Evolutionary conservation across 352 stramenopile genomes (phyloP).

Genomic region (Thalassiosira tumida): DNA sequence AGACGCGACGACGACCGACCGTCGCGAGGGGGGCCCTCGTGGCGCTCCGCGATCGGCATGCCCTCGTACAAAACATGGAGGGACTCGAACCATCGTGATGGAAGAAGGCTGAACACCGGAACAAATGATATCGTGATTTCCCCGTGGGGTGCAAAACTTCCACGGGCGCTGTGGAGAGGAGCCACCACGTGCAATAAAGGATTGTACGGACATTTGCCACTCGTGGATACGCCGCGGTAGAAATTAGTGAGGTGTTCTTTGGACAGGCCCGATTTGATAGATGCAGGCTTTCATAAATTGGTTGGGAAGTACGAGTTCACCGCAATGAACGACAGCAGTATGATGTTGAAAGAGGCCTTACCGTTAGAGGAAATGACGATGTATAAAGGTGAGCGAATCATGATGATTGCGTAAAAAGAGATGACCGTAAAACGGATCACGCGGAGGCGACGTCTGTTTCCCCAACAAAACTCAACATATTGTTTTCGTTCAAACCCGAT

Average conservation of each 20-base stretch:
- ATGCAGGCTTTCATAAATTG: slow-evolving; percentile 55
- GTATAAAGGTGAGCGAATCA: too few relatives aligned
- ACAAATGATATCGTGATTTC: slow-evolving; percentile 22
- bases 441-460: too few relatives aligned
- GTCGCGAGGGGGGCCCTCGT: slow-evolving; percentile 9
- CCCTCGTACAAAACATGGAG: slow-evolving; percentile 77
- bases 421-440: too few relatives aligned
- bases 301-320: slow-evolving; percentile 1
- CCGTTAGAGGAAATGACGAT: slow-evolving; percentile 53
- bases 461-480: too few relatives aligned
- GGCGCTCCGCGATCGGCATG: slow-evolving; percentile 53
- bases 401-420: too few relatives aligned
- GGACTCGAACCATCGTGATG: slow-evolving; percentile 11
- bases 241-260: slow-evolving; percentile 34
- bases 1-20: slow-evolving; percentile 2
- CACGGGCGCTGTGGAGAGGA: slow-evolving; percentile 31
- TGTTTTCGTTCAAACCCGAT: too few relatives aligned
- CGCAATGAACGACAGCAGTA: slow-evolving; percentile 10
- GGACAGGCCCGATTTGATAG: slow-evolving; percentile 42
- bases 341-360: slow-evolving; percentile 5
- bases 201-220: not conserved
- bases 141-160: slow-evolving; percentile 56
- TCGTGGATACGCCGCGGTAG: slow-evolving; percentile 34
- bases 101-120: not conserved
- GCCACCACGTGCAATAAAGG: slow-evolving; percentile 16